Conservation (phyloP, 2,329 filamentous ascomycete genomes). For the Paecilomyces niveus region DNA sequence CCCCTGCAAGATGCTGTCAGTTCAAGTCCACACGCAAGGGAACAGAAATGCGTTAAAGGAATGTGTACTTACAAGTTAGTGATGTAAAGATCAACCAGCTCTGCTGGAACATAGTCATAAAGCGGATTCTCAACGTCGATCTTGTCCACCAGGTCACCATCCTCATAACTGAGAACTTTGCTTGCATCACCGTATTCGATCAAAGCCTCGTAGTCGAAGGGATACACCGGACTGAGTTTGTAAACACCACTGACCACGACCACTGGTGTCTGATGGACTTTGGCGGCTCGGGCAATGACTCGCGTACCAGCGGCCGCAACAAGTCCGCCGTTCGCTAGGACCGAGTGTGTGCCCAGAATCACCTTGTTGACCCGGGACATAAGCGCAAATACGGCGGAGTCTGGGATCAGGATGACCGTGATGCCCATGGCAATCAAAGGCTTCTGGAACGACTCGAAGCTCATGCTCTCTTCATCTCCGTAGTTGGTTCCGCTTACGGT, state of each 20-base stretch:
- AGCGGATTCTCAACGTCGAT: slow-evolving; percentile 72
- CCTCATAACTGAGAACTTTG: slow-evolving; percentile 67
- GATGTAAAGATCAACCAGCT: slow-evolving; percentile 57
- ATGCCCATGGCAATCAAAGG: slow-evolving; percentile 71
- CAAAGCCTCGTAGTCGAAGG: slow-evolving; percentile 71
- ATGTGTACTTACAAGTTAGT: slow-evolving; percentile 66
- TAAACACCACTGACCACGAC: slow-evolving; percentile 87
- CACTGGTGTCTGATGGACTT: slow-evolving; percentile 73
- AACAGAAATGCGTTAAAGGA: neutral
- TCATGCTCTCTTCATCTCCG: slow-evolving; percentile 42
- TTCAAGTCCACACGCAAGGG: neutral
- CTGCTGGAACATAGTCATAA: slow-evolving; percentile 74
- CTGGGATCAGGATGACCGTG: slow-evolving; percentile 74
- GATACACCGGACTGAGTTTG: slow-evolving; percentile 85
- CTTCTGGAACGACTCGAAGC: slow-evolving; percentile 59
- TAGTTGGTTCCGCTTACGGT: slow-evolving; percentile 50
- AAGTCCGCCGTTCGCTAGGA: slow-evolving; percentile 81
- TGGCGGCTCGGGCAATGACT: slow-evolving; percentile 76
- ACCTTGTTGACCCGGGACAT: slow-evolving; percentile 97
- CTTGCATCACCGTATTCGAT: slow-evolving; percentile 83
- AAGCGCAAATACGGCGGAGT: slow-evolving; percentile 80
- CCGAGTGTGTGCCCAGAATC: slow-evolving; percentile 77
- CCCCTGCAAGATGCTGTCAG: slow-evolving; percentile 37
- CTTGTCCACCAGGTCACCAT: slow-evolving; percentile 70
- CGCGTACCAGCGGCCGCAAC: slow-evolving; percentile 78